Evolutionary conservation across 345 rosid genomes (phyloP).

Genomic region (Reutealis trisperma): DNA sequence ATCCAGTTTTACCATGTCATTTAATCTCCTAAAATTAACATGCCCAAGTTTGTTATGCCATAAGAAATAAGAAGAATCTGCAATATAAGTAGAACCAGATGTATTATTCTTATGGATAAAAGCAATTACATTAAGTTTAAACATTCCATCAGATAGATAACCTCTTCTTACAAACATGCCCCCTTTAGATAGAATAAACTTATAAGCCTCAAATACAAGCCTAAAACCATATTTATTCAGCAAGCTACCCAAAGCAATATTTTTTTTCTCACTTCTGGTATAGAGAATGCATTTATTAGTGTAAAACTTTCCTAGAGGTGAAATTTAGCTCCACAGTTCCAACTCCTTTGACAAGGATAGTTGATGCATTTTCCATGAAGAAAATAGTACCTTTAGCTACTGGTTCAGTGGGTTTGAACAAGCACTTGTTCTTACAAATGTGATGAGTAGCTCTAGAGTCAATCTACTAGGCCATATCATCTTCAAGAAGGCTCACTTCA

Average conservation of each 20-base stretch:
- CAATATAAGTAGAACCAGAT: too few relatives aligned
- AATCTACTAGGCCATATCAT: neutral
- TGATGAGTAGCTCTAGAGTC: neutral
- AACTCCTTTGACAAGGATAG: too few relatives aligned
- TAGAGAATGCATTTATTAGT: neutral
- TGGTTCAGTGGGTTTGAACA: neutral
- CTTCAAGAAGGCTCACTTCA: neutral
- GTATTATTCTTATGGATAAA: too few relatives aligned
- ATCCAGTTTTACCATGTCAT: neutral
- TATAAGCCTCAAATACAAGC: neutral
- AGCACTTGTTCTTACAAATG: too few relatives aligned
- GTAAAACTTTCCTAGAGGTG: too few relatives aligned
- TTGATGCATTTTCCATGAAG: neutral
- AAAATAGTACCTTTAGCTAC: neutral
- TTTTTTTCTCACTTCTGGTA: neutral
- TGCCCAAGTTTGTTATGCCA: neutral
- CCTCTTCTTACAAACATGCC: neutral
- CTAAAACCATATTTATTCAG: neutral
- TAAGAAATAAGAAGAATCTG: too few relatives aligned
- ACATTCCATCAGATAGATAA: neutral
- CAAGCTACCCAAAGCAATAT: neutral
- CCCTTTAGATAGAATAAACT: too few relatives aligned
- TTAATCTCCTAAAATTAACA: neutral
- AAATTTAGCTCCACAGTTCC: too few relatives aligned
- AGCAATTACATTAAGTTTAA: neutral